Base-by-base conservation (phyloP, 2,329 filamentous ascomycete species). In the Thyridium curvatum region DNA sequence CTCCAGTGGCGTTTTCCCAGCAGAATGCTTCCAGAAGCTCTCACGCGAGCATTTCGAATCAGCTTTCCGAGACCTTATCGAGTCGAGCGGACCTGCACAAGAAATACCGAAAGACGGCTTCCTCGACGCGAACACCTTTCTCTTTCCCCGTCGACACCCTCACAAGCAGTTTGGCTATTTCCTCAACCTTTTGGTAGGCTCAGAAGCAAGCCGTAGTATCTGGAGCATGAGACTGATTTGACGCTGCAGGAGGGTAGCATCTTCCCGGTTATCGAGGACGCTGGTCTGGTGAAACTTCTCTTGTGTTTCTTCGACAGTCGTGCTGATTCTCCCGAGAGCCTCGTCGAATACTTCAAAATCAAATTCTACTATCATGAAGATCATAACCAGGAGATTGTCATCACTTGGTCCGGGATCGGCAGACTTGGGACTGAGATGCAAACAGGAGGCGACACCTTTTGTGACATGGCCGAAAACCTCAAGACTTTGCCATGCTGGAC, bases 321-420 rank as follows among this genome's bases (percentile, higher is more conserved):
- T 4, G 5, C 9, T 2, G 18, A 13, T 12, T 5, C 12, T 6
- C 10, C 29, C 4, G 15, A 30, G 12, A 29, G 14, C 18, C 21
- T 41, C n/a, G 8, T 13, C 4, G 40, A 41, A 18, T 30, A 15
- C 4, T 39, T 35, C 30, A 34, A 41, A 28, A 12, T 41, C n/a
- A 34, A 38, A 8, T 38, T 38, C 9, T n/a, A 15, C 2, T 29
- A 28, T 10, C 10, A 16, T 5, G 12, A 9, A 8, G 18, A 30
- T 4, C 4, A 2, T 12, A 21, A 4, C 14, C 9, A 18, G 6
- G 32, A 9, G 15, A 36, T 41, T 8, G 21, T n/a, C 8, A 17
- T 41, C 8, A 36, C 29, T 8, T 41, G 34, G 28, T 30, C 36
- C 6, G 36, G 40, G 3, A 18, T 29, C 9, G 34, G 28, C 2